Base-by-base conservation (phyloP, 495 filamentous ascomycete species). In the Penicillium pancosmium region DNA sequence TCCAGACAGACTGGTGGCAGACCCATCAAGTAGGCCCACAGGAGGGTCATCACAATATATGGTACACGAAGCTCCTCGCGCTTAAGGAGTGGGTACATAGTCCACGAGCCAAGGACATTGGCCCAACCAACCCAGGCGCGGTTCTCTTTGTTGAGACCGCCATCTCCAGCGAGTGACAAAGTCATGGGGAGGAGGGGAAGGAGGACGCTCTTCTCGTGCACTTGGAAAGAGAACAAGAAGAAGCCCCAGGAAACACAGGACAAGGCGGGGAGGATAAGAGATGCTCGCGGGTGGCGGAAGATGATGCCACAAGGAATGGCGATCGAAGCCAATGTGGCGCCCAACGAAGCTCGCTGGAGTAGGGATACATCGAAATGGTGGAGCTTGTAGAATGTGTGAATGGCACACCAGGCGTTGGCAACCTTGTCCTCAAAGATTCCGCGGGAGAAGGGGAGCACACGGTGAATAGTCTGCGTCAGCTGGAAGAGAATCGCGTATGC, bases 391-490 rank as follows among this genome's bases (percentile, higher is more conserved):
- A 93, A 78, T 1, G 93, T 86, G 72, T 98, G 93, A 51, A 92
- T 77, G 13, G 91, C 87, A 70, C 94, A 98, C 94, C 94, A 98
- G 65, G 96, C 85, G 65, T 98, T 98, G 60, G 94, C 94, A 34
- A 98, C 94, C 72, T 98, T 98, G 77, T 98, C 94, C 77, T 98
- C 94, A 68, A 97, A 98, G 27, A 98, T 79, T 18, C 94, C 94
- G 27, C 94, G 86, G 12, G 92, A 85, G 65, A 98, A 98, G 7
- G 94, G 94, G 66, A 98, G 96, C 38, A 97, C 81, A n/a, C 94
- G 88, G 65, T 94, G 88, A 33, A 96, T 72, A 57, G 88, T 84
- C 71, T 98, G 94, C 2, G 86, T 77, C 11, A 93, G 50, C 71
- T 96, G 91, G 66, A 93, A 85, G 7, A 91, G 62, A 36, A 88